Conservation (phyloP, 139 green algal species). For the Closterium sp. region DNA sequence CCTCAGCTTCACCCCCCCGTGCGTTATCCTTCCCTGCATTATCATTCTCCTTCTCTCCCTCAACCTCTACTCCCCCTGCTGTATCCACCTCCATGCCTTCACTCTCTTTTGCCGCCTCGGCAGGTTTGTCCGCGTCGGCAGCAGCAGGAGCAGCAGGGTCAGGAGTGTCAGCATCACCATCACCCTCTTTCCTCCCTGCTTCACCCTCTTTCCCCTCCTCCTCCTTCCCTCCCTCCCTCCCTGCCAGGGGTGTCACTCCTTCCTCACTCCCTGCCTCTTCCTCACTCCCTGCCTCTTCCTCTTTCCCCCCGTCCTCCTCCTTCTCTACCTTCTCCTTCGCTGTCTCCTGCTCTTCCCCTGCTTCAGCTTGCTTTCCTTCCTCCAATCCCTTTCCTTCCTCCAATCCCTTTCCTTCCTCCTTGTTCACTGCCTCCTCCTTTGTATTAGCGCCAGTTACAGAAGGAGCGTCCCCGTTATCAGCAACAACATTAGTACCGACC, state of each 20-base stretch:
- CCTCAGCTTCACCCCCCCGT: neutral
- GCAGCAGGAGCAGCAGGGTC: neutral
- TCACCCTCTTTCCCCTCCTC: neutral
- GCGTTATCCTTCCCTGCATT: too few species aligned
- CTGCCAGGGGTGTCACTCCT: too few species aligned
- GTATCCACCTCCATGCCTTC: neutral
- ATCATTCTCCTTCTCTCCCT: neutral
- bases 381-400: neutral
- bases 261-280: neutral
- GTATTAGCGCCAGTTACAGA: neutral
- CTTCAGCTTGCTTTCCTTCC: neutral
- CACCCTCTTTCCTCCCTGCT: neutral
- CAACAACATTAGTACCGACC: neutral
- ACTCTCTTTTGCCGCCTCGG: neutral
- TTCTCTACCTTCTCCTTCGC: neutral
- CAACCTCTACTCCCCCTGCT: neutral
- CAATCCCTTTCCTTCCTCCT: neutral
- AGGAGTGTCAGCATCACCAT: neutral
- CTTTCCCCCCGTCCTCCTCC: neutral
- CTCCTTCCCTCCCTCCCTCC: too few species aligned
- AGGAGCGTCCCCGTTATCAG: neutral
- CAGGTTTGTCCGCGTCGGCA: neutral
- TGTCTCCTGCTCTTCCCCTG: neutral
- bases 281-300: neutral
- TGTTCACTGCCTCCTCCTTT: neutral